Evolutionary conservation across 139 green algal genomes (phyloP), one percentile per base, ranked within the genome.

Genomic region (Nannochloris sp.): DNA sequence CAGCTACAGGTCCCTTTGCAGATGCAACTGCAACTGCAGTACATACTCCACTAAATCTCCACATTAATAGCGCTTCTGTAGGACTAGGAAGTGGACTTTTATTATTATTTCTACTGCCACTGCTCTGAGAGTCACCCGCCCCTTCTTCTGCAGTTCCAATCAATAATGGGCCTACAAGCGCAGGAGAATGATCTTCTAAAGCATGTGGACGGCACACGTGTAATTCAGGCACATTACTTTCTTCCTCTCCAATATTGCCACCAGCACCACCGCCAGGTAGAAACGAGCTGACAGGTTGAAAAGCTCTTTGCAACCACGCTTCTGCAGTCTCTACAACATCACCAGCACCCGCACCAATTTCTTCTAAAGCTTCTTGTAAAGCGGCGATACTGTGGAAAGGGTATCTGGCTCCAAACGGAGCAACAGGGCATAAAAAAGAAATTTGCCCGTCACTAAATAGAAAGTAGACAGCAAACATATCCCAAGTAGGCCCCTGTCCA

Each of bases 341-440:
- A 35, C 24, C 30, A 46, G n/a, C 34, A 4, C 9, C 57, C 2
- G 27, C 42, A 2, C 5, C 45, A 6, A 53, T 64, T 10, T n/a
- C 7, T 36, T 29, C 24, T 5, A 29, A 33, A n/a, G 45, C 8
- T 36, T 48, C 35, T 15, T 63, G 55, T 15, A 63, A 1, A 8
- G 27, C 8, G 8, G 44, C 10, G 24, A 12, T 19, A 19, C 19
- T 51, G 42, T 51, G 42, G 19, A 19, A 13, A 65, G 59, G 35
- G 32, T 65, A 65, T n/a, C 7, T 12, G 64, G 23, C 61, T 72
- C 73, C 74, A 46, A 85, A 88, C 4, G 83, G 70, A 10, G 72
- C 76, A 4, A 90, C 68, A 0, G 83, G 83, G 44, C 79, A 83
- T 27, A 90, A 45, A 2, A 37, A 38, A 39, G 70, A 86, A 6